Conservation (phyloP, 148 eudicot species). For the Chenopodium suecicum region DNA sequence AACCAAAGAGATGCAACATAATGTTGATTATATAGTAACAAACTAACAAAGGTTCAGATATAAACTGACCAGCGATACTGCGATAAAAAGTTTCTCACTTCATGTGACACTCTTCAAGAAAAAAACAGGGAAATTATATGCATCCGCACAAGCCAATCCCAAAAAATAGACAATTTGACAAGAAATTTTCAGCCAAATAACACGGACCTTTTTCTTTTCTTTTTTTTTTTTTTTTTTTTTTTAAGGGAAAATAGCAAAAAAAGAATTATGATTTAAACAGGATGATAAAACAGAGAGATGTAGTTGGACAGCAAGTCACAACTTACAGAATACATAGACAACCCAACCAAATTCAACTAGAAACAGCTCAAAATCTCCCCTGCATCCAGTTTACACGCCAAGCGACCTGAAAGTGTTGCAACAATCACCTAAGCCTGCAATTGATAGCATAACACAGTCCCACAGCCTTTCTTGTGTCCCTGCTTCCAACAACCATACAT, state of each 20-base stretch:
- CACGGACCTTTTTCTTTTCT: not conserved
- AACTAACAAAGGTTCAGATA: not conserved
- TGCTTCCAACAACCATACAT: slow-evolving; percentile 11
- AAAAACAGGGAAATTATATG: too few species aligned
- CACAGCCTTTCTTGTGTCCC: not conserved
- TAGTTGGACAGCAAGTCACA: slow-evolving; percentile 20
- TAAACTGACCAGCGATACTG: not conserved
- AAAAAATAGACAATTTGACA: not conserved
- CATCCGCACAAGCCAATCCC: not conserved
- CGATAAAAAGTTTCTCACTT: not conserved
- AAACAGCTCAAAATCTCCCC: slow-evolving; percentile 11
- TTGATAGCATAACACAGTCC: not conserved
- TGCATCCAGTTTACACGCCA: not conserved
- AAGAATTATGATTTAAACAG: slow-evolving; percentile 21
- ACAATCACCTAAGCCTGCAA: slow-evolving; percentile 7
- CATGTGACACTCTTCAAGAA: not conserved
- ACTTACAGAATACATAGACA: slow-evolving; percentile 3
- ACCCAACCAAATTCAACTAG: not conserved
- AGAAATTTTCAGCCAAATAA: not conserved
- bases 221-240: too few species aligned
- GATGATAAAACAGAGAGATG: slow-evolving; percentile 20
- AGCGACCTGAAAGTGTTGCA: not conserved
- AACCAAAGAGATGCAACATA: not conserved
- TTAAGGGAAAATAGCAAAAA: too few species aligned
- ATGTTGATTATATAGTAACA: not conserved